Evolutionary conservation across 176 grass and related monocot genomes (phyloP), one percentile per base, ranked within the genome.

Genomic region (Avena sativa): DNA sequence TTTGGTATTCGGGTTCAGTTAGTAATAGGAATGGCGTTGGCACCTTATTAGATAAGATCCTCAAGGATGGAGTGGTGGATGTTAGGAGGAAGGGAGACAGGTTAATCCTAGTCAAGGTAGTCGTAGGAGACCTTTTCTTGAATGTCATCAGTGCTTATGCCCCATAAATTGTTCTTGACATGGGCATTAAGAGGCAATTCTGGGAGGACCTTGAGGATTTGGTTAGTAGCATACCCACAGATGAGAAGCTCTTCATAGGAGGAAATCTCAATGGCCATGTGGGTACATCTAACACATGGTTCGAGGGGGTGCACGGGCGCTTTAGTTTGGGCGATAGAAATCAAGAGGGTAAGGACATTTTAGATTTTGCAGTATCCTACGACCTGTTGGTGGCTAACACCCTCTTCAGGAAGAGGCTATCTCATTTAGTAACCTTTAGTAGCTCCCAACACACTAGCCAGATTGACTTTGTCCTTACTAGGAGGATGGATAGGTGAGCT

Each of bases 311-410:
- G 49, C 49, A 51, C 11, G 49, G 49, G 49, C 9, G 49, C 2
- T 81, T 47, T 58, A 48, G 66, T 8, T 58, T 73, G 56, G 66
- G 80, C 14, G 38, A 11, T 20, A 73, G 40, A 12, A 84, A 84
- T 43, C 47, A 58, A 12, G 8, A 84, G n/a, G 48, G 65, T 14
- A 8, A 73, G 8, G 14, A 58, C 0, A 3, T 84, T 15, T 43
- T 84, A 14, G 21, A 55, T 6, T 71, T 71, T 10, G 3, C 21
- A 14, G 2, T 80, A 57, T 21, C 77, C 10, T 80, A 56, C 11
- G 56, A 81, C 55, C 12, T 81, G 0, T 44, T 81, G 11, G 12
- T 73, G 73, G 21, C 81, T 13, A 73, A 73, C 25, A 84, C 25
- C 1, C 43, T 34, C 32, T 34, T 34, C 32, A 4, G 32, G 32